Base-by-base conservation (phyloP, 495 filamentous ascomycete species). In the Letharia columbiana region DNA sequence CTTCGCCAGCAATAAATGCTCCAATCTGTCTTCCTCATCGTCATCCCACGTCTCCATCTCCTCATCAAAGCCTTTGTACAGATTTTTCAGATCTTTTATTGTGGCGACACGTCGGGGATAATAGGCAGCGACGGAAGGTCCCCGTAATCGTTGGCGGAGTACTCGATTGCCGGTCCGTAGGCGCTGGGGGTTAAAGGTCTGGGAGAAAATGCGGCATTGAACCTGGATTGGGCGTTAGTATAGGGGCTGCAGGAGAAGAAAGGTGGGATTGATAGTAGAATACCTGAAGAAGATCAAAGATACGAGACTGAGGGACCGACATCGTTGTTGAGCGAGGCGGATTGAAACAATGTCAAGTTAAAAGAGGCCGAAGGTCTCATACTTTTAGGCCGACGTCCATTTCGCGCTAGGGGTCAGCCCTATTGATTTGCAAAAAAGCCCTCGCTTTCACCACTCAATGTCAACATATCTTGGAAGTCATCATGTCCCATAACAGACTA, bases 161-260 rank as follows among this genome's bases (percentile, higher is more conserved):
- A 97, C 80, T 73, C 91, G 92, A 79, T 91, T 96, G 68, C 94
- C 94, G 54, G 89, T 82, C 69, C 94, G 89, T 64, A 88, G 74
- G 66, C 86, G 77, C 39, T 87, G 79, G 17, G 94, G 94, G 77
- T 98, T 98, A 82, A 86, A 97, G 58, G 89, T 96, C 37, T 87
- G 87, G 59, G 85, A 86, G 82, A 98, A 98, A 75, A 98, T 86
- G 74, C 87, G 85, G 80, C 89, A 95, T 86, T 91, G 91, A 69
- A 85, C 84, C 93, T 96, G 65, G 23, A 42, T 41, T 52, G 33
- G 37, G 57, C 41, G 35, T 56, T 8, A 23, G 42, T 58, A 54
- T 67, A 42, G 44, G 35, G 40, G 39, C 5, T 2, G 44, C 54
- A 0, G 28, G 59, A 67, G 35, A 23, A 23, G n/a, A 47, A n/a